phyloP scores from a whole-genome alignment of 2,329 filamentous ascomycete genomes.

The Talaromyces piceae region DNA sequence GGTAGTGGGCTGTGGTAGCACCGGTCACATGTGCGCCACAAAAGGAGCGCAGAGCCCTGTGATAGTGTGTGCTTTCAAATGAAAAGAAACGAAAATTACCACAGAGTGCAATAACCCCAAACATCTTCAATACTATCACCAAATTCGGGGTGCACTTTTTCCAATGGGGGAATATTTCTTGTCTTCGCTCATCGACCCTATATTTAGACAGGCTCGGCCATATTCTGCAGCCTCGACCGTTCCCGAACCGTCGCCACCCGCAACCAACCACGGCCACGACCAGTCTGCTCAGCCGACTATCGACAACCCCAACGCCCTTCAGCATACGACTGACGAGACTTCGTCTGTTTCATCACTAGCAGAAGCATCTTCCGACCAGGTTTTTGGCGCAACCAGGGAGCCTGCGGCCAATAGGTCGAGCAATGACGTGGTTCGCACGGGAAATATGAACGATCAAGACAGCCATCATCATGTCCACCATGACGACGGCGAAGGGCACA shows the following conservation, averaged over 20 bases:
- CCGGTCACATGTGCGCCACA: background rate
- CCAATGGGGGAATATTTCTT: slow-evolving; percentile 40
- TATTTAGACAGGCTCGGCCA: slow-evolving; percentile 36
- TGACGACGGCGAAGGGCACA: background rate
- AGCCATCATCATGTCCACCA: background rate
- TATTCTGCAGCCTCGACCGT: slow-evolving; percentile 23
- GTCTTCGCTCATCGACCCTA: slow-evolving; percentile 37
- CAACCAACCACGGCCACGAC: slow-evolving; percentile 14
- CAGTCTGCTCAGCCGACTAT: background rate
- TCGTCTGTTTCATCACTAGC: background rate
- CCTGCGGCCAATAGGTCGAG: slow-evolving; percentile 3
- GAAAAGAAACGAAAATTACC: too few relatives aligned
- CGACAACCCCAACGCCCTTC: slow-evolving; percentile 17
- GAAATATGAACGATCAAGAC: slow-evolving; percentile 6
- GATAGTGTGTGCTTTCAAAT: too few relatives aligned
- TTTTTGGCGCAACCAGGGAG: slow-evolving; percentile 1
- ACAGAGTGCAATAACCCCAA: background rate
- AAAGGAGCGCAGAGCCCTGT: too few relatives aligned
- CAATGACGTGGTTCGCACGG: slow-evolving; percentile 2
- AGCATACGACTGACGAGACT: slow-evolving; percentile 13
- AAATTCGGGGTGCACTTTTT: background rate
- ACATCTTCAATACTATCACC: background rate
- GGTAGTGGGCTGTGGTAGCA: background rate
- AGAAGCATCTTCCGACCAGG: background rate
- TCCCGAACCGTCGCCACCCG: slow-evolving; percentile 14